Evolutionary conservation across 331 rosid genomes (phyloP), one percentile per base, ranked within the genome.

Genomic region (Rosa hybrid): DNA sequence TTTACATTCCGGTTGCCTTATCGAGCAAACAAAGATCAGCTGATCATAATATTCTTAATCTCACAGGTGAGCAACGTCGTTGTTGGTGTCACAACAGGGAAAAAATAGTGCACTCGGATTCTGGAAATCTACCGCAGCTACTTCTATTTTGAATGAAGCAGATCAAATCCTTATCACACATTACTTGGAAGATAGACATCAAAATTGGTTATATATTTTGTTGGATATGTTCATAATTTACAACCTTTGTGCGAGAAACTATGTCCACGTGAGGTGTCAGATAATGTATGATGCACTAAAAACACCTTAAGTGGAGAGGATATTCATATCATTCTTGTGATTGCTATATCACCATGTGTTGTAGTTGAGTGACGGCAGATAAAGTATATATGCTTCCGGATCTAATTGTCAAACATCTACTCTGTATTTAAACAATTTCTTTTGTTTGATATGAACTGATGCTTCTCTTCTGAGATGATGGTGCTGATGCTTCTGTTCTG

Each of bases 31-130:
- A 41, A 71, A 74, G 59, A 68, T 50, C 49, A 64, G 27, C 46
- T 77, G 48, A 82, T 63, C n/a, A 48, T 68, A 73, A 46, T 18
- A 68, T 42, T 81, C 73, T 60, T 63, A 71, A 85, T 89, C 77
- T 81, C 65, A 80, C 89, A 96, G 99, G 99, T 96, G 84, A 96
- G 97, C 94, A 96, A 96, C 81, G 98, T 96, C 48, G 99, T 91
- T 2, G 97, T 96, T 63, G 99, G 99, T 1, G 92, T 96, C 78
- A 96, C 97, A 20, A 93, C 94, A 1, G 97, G 90, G 23, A 96
- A 93, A 88, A 93, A 92, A 84, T 96, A 85, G 86, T 20, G 0
- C 60, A 44, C 8, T 18, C 1, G 12, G 34, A 51, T 44, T 13
- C 41, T 46, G 50, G 42, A 42, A 71, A 63, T 38, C n/a, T 41